Conservation (phyloP, 306 rosid genomes). For the Glycine latifolia region DNA sequence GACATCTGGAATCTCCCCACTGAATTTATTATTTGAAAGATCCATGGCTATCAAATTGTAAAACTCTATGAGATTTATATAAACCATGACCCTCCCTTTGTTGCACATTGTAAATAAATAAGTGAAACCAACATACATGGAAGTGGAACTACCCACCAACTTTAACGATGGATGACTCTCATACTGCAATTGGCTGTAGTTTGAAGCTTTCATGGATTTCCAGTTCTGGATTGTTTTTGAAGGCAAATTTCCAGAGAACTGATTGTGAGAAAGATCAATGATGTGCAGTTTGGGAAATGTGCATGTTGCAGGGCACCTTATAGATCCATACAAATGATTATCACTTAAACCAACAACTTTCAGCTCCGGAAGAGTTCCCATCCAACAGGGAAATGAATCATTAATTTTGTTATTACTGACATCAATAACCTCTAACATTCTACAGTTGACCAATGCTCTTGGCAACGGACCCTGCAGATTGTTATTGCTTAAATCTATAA, state of each 20-base stretch:
- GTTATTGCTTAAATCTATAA: conserved; percentile 28
- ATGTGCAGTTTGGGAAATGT: conserved; percentile 34
- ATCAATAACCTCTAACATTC: conserved; percentile 30
- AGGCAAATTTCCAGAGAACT: conserved; percentile 26
- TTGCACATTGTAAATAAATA: conserved; percentile 30
- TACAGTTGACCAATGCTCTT: conserved; percentile 35
- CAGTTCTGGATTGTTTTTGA: not conserved
- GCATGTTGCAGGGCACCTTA: not conserved
- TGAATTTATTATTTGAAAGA: conserved; percentile 34
- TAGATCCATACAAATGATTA: conserved; percentile 24
- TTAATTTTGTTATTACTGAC: conserved; percentile 21
- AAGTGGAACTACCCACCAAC: too few species aligned
- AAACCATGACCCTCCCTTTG: conserved; percentile 33
- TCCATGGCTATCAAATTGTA: conserved; percentile 32
- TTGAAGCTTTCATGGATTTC: conserved; percentile 17
- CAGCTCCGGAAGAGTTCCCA: conserved; percentile 42
- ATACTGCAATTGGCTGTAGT: not conserved
- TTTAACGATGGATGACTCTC: not conserved
- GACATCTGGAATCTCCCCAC: conserved; percentile 19
- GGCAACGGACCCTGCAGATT: conserved; percentile 52
- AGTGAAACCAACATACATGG: too few species aligned
- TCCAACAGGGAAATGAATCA: conserved; percentile 54
- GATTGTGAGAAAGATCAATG: conserved; percentile 41
- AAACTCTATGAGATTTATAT: not conserved
- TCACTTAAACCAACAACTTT: not conserved